Percentiles rank a stretch among this genome's conserved stretches.
Conservation (phyloP, 106 monocot genomes). For the Dioscorea dumetorum region DNA sequence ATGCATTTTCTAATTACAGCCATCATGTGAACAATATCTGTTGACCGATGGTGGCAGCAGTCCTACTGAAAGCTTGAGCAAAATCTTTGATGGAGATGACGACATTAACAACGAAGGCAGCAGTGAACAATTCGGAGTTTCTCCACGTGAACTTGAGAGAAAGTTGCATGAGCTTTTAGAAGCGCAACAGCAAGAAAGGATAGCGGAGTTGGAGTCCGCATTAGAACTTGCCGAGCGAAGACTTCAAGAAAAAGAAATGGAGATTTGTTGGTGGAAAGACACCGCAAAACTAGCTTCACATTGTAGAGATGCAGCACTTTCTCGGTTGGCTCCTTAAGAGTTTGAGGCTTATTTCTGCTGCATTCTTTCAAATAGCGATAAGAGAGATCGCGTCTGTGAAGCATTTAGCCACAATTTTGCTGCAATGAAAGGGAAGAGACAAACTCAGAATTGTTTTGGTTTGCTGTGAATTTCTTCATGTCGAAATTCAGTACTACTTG, state of each 20-base stretch:
- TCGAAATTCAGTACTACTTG: too few relatives aligned
- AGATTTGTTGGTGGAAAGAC: constrained; percentile 67
- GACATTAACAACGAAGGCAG: constrained; percentile 21
- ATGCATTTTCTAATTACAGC: too few relatives aligned
- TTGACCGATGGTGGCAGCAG: neutral
- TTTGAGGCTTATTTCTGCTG: too few relatives aligned
- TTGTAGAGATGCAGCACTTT: constrained; percentile 27
- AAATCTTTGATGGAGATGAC: constrained; percentile 6
- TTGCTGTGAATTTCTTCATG: too few relatives aligned
- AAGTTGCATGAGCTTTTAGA: constrained; percentile 66
- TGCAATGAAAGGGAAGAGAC: too few relatives aligned
- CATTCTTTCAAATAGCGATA: too few relatives aligned
- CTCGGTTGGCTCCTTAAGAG: neutral
- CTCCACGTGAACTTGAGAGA: constrained; percentile 57
- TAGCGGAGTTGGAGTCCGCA: constrained; percentile 58
- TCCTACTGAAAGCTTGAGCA: constrained; percentile 16
- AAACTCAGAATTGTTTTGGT: too few relatives aligned
- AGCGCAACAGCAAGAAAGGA: constrained; percentile 54
- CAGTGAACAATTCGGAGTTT: constrained; percentile 20
- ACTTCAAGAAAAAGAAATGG: constrained; percentile 57
- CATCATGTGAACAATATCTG: too few relatives aligned
- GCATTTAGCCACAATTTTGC: too few relatives aligned
- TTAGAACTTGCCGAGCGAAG: constrained; percentile 34
- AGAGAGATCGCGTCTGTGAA: too few relatives aligned
- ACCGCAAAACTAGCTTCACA: constrained; percentile 45